Percentiles rank a stretch among this genome's conserved stretches.
Conservation (phyloP, 1,284 basidiomycete genomes). For the Ceratobasidium sp. region DNA sequence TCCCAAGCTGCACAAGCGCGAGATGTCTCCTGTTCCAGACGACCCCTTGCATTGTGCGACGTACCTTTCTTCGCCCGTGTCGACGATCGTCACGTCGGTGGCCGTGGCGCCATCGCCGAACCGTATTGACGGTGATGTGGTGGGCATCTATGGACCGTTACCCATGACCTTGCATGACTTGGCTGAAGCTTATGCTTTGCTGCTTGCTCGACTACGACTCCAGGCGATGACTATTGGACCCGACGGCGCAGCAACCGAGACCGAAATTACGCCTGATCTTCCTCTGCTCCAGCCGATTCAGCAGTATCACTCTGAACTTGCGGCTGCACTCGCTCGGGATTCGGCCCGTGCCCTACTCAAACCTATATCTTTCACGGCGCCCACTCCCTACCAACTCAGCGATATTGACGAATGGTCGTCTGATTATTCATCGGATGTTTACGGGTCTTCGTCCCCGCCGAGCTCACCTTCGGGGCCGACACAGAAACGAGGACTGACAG, state of each 20-base stretch:
- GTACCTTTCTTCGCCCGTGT: slow-evolving; percentile 71
- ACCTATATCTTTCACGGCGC: slow-evolving; percentile 33
- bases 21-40: slow-evolving; percentile 74
- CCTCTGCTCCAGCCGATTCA: slow-evolving; percentile 62
- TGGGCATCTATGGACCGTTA: slow-evolving; percentile 49
- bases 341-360: slow-evolving; percentile 23
- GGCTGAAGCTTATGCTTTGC: slow-evolving; percentile 75
- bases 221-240: slow-evolving; percentile 41
- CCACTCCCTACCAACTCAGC: slow-evolving; percentile 11
- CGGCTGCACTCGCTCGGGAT: slow-evolving; percentile 41
- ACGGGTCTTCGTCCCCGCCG: slow-evolving; percentile 23
- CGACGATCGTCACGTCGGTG: slow-evolving; percentile 62
- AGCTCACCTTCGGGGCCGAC: slow-evolving; percentile 63
- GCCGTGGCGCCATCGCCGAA: slow-evolving; percentile 52
- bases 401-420: slow-evolving; percentile 30
- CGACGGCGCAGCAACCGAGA: slow-evolving; percentile 7
- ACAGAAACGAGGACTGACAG: slow-evolving; percentile 74
- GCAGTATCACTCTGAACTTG: slow-evolving; percentile 55
- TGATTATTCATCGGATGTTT: slow-evolving; percentile 34
- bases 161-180: slow-evolving; percentile 60
- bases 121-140: slow-evolving; percentile 31
- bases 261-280: slow-evolving; percentile 22
- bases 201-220: slow-evolving; percentile 69
- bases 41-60: slow-evolving; percentile 70
- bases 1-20: slow-evolving; percentile 62